Percentiles rank a stretch among this genome's conserved stretches.
Conservation (phyloP, 2,329 filamentous ascomycete genomes). For the Penicillium verrucosum region DNA sequence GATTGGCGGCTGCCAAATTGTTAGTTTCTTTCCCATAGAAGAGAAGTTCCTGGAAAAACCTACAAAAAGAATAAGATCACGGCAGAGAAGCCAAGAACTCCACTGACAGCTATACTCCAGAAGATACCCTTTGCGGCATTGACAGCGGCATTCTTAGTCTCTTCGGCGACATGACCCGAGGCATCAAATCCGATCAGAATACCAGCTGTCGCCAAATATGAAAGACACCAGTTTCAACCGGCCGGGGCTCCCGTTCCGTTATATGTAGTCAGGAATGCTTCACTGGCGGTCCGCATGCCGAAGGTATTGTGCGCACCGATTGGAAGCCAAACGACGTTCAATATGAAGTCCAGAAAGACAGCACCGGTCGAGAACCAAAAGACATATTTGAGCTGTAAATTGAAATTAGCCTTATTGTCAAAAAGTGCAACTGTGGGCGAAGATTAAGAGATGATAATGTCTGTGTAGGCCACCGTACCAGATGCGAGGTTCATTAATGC, state of each 20-base stretch:
- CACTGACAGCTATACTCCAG: conserved; percentile 57
- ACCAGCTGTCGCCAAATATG: conserved; percentile 59
- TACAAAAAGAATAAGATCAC: conserved; percentile 58
- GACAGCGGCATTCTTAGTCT: conserved; percentile 58
- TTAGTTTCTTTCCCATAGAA: background rate
- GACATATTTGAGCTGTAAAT: conserved; percentile 32
- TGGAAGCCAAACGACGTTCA: conserved; percentile 61
- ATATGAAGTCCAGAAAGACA: conserved; percentile 56
- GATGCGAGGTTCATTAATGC: conserved; percentile 52
- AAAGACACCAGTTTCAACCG: conserved; percentile 63
- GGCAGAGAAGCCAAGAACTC: conserved; percentile 53
- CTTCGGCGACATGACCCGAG: conserved; percentile 59
- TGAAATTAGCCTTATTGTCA: background rate
- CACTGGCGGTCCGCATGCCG: conserved; percentile 56
- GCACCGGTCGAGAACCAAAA: conserved; percentile 51
- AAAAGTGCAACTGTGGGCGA: background rate
- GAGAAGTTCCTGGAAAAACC: background rate
- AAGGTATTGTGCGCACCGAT: conserved; percentile 53
- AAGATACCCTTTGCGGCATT: conserved; percentile 59
- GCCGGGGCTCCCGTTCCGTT: conserved; percentile 56
- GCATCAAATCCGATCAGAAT: conserved; percentile 61
- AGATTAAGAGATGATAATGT: background rate
- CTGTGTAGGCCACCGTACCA: conserved; percentile 31
- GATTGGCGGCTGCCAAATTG: background rate
- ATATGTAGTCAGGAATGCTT: conserved; percentile 60